These are phyloP conservation scores for Fusarium stilboides DNA, from an alignment of 2,329 filamentous ascomycete species.

Conservation along the genomic window DNA sequence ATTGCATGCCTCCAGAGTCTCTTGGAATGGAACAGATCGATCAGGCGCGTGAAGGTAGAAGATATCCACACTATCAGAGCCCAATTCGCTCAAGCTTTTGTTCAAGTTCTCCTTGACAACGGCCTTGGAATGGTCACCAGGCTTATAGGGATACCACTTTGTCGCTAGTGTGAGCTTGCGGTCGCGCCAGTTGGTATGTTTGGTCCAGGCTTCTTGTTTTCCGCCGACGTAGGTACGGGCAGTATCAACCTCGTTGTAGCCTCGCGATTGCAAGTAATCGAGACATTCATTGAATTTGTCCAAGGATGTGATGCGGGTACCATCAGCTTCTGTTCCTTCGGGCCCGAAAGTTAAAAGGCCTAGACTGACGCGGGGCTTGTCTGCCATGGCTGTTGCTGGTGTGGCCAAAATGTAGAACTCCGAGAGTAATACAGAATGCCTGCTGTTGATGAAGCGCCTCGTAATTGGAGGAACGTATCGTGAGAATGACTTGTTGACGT, in stretches of 20 bases:
- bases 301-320: conserved; percentile 12
- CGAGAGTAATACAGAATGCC: neutral
- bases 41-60: conserved; percentile 66
- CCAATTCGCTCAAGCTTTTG: neutral
- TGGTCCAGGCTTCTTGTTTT: conserved; percentile 76
- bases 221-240: conserved; percentile 77
- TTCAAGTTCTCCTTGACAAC: neutral
- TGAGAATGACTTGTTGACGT: no score
- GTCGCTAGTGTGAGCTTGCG: conserved; percentile 79
- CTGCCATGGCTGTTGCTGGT: neutral
- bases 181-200: conserved; percentile 74
- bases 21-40: conserved; percentile 73
- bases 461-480: no score
- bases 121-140: conserved; percentile 6
- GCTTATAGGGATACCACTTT: conserved; percentile 59
- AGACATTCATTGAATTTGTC: conserved; percentile 5
- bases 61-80: neutral
- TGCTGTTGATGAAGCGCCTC: neutral
- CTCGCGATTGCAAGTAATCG: neutral
- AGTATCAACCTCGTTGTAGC: conserved; percentile 79
- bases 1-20: conserved; percentile 78
- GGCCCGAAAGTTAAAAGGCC: conserved; percentile 27
- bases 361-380: conserved; percentile 15
- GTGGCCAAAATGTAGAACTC: neutral
- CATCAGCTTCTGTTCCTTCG: neutral